These are phyloP conservation scores for Starmerella bombicola DNA, from an alignment of 805 yeast genomes.

Conservation along the genomic window DNA sequence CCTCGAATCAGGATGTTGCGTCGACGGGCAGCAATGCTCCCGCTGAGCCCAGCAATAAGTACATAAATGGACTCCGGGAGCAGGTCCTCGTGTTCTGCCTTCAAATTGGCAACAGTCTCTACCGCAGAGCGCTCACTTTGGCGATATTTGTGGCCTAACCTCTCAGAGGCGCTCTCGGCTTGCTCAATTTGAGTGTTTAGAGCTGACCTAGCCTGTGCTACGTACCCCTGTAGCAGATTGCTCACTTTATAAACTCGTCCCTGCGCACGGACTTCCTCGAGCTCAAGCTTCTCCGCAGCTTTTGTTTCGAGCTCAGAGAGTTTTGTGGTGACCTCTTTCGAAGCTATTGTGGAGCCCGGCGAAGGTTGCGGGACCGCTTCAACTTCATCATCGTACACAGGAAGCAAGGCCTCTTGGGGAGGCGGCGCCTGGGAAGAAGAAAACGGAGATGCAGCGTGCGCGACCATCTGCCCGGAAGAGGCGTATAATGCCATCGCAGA, in stretches of 20 bases:
- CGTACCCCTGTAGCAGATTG: conserved; percentile 35
- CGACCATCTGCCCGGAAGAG: not conserved
- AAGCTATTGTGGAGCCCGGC: conserved; percentile 24
- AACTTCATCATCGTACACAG: conserved; percentile 27
- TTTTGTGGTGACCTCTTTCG: conserved; percentile 8
- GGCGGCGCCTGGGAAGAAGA: conserved; percentile 11
- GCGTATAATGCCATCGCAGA: conserved; percentile 4
- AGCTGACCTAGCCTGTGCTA: conserved; percentile 39
- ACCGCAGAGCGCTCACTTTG: conserved; percentile 52
- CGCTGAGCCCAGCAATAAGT: conserved; percentile 54
- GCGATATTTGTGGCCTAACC: conserved; percentile 40
- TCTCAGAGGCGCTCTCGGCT: conserved; percentile 35
- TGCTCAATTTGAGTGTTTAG: conserved; percentile 28
- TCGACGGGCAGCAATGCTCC: conserved; percentile 60
- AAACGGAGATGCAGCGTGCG: conserved; percentile 9
- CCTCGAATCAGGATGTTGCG: conserved; percentile 45
- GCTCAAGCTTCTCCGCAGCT: conserved; percentile 15
- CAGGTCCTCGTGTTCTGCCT: conserved; percentile 51
- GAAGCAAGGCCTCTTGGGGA: too few relatives aligned
- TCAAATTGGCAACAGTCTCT: conserved; percentile 48
- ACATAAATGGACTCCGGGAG: conserved; percentile 62
- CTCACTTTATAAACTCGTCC: conserved; percentile 49
- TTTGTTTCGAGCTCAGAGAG: conserved; percentile 13
- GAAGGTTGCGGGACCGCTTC: conserved; percentile 16
- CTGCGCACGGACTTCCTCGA: conserved; percentile 32